Evolutionary conservation across 768 basidiomycete genomes (phyloP).

Genomic region (Butyriboletus loyo): DNA sequence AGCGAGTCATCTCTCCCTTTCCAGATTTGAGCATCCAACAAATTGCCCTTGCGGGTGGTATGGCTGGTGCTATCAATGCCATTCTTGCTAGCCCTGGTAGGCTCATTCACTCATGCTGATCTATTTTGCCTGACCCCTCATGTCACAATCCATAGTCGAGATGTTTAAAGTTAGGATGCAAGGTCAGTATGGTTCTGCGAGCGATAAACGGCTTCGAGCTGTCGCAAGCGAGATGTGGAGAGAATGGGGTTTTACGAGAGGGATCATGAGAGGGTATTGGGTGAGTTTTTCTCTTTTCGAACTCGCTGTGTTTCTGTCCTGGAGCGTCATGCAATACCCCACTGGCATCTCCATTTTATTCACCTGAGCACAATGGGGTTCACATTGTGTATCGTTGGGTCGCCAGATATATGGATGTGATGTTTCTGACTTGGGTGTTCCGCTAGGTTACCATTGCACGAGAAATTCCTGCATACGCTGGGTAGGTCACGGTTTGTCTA

Average conservation of each 20-base stretch:
- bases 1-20: constrained; percentile 84
- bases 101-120: constrained; percentile 6
- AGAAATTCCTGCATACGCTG: constrained; percentile 96
- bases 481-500: constrained; percentile 31
- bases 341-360: neutral
- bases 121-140: neutral
- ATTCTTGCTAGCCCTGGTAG: constrained; percentile 86
- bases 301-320: neutral
- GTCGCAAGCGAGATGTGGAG: constrained; percentile 82
- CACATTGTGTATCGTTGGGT: neutral
- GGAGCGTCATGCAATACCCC: neutral
- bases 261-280: constrained; percentile 98
- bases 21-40: constrained; percentile 77
- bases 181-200: constrained; percentile 81
- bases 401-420: neutral
- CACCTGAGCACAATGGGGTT: neutral
- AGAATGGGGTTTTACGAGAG: constrained; percentile 80
- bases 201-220: constrained; percentile 72
- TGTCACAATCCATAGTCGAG: constrained; percentile 55
- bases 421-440: neutral
- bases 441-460: constrained; percentile 80
- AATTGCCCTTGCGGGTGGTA: constrained; percentile 80
- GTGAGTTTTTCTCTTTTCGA: constrained; percentile 38
- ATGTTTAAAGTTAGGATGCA: constrained; percentile 99
- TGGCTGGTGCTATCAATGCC: constrained; percentile 91